phyloP scores from a whole-genome alignment of 768 basidiomycete genomes.

The Hortiboletus campestris region DNA sequence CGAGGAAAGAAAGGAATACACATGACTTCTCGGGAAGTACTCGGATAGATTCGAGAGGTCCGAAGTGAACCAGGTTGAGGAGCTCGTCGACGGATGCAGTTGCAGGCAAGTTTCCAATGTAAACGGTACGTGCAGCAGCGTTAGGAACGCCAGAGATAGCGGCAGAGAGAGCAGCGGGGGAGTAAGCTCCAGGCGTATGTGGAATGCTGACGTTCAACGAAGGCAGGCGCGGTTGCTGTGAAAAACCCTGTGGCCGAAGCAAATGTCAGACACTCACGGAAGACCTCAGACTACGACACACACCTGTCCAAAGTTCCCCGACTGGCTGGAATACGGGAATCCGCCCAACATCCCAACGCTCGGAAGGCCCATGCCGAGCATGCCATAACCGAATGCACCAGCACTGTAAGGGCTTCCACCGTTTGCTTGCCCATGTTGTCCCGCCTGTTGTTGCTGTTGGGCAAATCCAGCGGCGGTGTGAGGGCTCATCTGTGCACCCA shows the following conservation, averaged over 20 bases:
- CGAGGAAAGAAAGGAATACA: conserved; percentile 97
- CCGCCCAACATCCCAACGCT: conserved; percentile 68
- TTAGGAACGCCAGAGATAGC: conserved; percentile 62
- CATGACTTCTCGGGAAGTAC: conserved; percentile 96
- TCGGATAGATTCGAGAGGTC: conserved; percentile 91
- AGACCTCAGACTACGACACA: conserved; percentile 3
- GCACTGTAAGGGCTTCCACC: conserved; percentile 54
- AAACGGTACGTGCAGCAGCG: conserved; percentile 83
- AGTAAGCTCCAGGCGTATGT: conserved; percentile 69
- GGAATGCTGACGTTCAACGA: conserved; percentile 68
- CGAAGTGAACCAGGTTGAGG: conserved; percentile 96
- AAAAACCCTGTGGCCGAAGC: conserved; percentile 38
- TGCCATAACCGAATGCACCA: conserved; percentile 56
- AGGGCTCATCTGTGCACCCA: conserved; percentile 66
- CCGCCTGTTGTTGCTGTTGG: conserved; percentile 37
- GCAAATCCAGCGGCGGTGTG: conserved; percentile 56
- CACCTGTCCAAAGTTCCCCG: conserved; percentile 69
- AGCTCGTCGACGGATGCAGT: conserved; percentile 97
- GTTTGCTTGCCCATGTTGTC: conserved; percentile 42
- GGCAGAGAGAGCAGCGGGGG: conserved; percentile 74
- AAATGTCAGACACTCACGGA: neutral
- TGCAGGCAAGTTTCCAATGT: conserved; percentile 93
- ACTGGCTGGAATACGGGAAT: conserved; percentile 71
- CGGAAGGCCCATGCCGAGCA: conserved; percentile 80
- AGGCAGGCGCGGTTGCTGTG: conserved; percentile 53